Conservation (phyloP, 345 rosid genomes). For the Arabidopsis suecica region DNA sequence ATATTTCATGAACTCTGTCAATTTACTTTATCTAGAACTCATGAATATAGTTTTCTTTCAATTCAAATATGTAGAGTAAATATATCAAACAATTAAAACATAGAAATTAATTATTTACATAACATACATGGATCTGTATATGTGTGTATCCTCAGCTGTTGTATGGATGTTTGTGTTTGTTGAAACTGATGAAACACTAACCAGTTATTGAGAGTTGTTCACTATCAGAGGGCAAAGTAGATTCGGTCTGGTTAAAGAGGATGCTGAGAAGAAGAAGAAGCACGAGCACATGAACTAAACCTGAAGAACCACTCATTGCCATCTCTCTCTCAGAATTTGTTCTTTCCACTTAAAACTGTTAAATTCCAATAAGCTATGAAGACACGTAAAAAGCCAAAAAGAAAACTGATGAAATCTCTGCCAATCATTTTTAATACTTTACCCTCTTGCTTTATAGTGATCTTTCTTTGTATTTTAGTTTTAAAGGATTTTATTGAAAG, state of each 20-base stretch:
- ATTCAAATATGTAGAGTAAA: background rate
- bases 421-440: background rate
- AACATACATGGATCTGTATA: background rate
- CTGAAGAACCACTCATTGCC: background rate
- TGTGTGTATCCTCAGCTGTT: too few species aligned
- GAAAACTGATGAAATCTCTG: background rate
- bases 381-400: background rate
- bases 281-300: background rate
- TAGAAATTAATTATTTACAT: background rate
- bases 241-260: slow-evolving; percentile 9
- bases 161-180: background rate
- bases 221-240: slow-evolving; percentile 8
- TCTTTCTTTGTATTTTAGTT: background rate
- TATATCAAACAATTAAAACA: background rate
- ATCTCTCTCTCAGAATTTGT: background rate
- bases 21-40: background rate
- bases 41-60: background rate
- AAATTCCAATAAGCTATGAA: background rate
- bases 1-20: background rate
- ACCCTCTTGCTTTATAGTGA: background rate
- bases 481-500: background rate
- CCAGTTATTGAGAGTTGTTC: slow-evolving; percentile 7
- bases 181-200: slow-evolving; percentile 5
- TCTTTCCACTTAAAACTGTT: background rate
- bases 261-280: slow-evolving; percentile 5